These are phyloP conservation scores for Yamadazyma jaroonii DNA, from an alignment of 1,139 yeast species.

Conservation along the genomic window DNA sequence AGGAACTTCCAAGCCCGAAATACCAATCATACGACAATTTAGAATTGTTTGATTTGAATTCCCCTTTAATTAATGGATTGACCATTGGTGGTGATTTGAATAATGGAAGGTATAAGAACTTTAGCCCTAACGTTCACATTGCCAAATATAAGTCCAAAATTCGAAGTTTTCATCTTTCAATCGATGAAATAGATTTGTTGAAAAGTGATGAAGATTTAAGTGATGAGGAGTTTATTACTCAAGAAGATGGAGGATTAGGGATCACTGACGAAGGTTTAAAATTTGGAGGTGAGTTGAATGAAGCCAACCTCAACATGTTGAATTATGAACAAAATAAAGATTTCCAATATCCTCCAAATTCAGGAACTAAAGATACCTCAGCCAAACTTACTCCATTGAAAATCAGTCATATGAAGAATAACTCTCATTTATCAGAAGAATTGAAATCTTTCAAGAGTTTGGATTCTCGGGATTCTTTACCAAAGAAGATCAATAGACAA, in stretches of 20 bases:
- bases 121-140: constrained; percentile 11
- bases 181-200: constrained; percentile 24
- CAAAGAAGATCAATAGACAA: constrained; percentile 17
- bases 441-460: background rate
- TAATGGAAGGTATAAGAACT: constrained; percentile 10
- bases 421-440: background rate
- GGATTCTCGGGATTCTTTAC: background rate
- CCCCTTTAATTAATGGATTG: constrained; percentile 38
- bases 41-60: constrained; percentile 28
- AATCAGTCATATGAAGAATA: too few species aligned
- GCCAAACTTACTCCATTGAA: too few species aligned
- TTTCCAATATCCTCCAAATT: background rate
- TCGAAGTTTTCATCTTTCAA: constrained; percentile 31
- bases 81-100: constrained; percentile 31
- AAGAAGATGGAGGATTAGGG: background rate
- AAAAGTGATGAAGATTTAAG: constrained; percentile 4
- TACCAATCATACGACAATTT: constrained; percentile 14
- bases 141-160: constrained; percentile 12
- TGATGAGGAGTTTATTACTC: background rate
- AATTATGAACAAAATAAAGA: background rate
- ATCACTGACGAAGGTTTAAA: background rate
- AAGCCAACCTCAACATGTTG: constrained; percentile 2
- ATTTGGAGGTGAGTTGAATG: constrained; percentile 6
- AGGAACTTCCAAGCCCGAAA: constrained; percentile 4
- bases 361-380: background rate